Evolutionary conservation across 169 alveolate genomes (phyloP), one percentile per base, ranked within the genome.

Genomic region (Babesia gibsoni): DNA sequence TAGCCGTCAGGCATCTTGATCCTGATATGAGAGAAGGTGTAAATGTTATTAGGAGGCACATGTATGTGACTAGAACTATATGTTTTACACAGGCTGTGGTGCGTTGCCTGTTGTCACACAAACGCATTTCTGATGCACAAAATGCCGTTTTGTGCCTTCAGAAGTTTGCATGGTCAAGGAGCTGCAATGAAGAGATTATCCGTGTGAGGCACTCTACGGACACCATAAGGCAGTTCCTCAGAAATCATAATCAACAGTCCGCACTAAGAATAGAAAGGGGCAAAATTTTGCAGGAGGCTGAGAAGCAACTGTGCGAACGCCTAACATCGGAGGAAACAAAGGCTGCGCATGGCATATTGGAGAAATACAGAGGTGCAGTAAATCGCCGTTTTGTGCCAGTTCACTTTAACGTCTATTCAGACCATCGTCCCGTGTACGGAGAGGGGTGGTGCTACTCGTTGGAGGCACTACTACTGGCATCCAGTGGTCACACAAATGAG

Each of bases 381-480:
- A 20, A 8, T 45, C 25, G 58, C 53, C 59, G 72, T 9, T 23
- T 61, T 18, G 3, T 67, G 35, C 86, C 86, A 0, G 52, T 77
- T n/a, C 86, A 77, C 25, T 65, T 77, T 8, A 52, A 77, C 45
- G 82, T 77, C 23, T 54, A 72, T 39, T n/a, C 75, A 2, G 67
- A 66, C 36, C 52, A 63, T 48, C 68, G 68, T 36, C 52, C 36
- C 18, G 67, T 23, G 12, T 77, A 77, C 69, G 68, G 77, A 22
- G 65, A 35, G 42, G 86, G 86, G 25, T 77, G 86, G 86, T 61
- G 68, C n/a, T 1, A 42, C 3, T 42, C 27, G 27, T 20, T 61
- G 46, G 66, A 68, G 20, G 35, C 36, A 22, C 52, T 77, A 2
- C n/a, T 23, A 4, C 25, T 33, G 50, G 25, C 50, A 33, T n/a